Evolutionary conservation across 441 rosid genomes (phyloP), one percentile per base, ranked within the genome.

Genomic region (Erodium texanum): DNA sequence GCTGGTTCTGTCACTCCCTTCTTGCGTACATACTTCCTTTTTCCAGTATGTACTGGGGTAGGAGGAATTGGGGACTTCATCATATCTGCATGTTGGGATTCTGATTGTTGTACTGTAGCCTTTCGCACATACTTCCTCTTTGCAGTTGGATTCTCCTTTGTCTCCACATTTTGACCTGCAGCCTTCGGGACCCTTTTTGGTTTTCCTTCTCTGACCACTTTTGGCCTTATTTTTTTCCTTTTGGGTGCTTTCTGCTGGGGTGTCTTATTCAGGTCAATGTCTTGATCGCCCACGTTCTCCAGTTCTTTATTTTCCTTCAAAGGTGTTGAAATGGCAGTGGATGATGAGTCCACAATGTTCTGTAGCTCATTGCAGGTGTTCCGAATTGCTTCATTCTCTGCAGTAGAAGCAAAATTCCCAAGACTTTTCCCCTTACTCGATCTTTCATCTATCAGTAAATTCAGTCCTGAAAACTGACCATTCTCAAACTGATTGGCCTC

Each of bases 201-300:
- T 77, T 89, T 89, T 68, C 84, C 91, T 84, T 91, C 92, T 73
- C 5, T 62, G 18, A 86, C 65, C 66, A 91, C 96, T 80, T 91
- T 93, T 15, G 99, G 96, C 83, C 92, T 88, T 82, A 86, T 87
- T 82, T 89, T 93, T 78, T 73, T 93, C 77, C 85, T 73, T 77
- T 82, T 89, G 23, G 85, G 84, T 66, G 80, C 78, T 79, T 87
- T 89, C 80, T 72, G 83, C 68, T 82, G 86, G 7, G 99, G 97
- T 61, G 97, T 91, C 82, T 74, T 77, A 76, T 91, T 89, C 64
- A 71, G 67, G 72, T 75, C 78, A 54, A 71, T 63, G 66, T 73
- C 81, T 77, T 67, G 80, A 19, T 70, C 74, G 69, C 68, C 48
- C 75, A 59, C 72, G 54, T 14, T 68, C 70, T 24, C 50, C 19